These are phyloP conservation scores for Penicillium sp. DNA, from an alignment of 2,329 filamentous ascomycete species.

Conservation along the genomic window DNA sequence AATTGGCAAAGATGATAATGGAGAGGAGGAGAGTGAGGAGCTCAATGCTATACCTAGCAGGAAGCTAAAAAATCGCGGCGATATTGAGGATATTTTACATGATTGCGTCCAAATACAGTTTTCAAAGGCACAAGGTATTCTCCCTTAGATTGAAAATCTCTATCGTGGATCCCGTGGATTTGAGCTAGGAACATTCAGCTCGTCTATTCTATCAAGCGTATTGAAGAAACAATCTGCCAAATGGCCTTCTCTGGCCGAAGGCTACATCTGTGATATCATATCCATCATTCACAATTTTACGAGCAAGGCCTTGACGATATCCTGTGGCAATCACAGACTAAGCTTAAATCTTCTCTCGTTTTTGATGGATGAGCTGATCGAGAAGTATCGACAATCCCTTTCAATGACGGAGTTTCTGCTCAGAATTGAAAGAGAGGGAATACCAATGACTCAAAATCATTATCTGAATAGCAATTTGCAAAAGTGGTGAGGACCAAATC, in stretches of 20 bases:
- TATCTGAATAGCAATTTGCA: conserved; percentile 6
- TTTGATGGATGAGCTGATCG: conserved; percentile 48
- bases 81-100: conserved; percentile 24
- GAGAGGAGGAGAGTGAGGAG: not conserved
- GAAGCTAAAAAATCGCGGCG: not conserved
- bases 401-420: conserved; percentile 56
- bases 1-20: no score
- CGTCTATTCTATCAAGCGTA: conserved; percentile 29
- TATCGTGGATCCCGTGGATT: conserved; percentile 52
- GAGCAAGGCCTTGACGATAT: conserved; percentile 37
- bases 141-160: conserved; percentile 45
- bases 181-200: conserved; percentile 53
- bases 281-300: conserved; percentile 56
- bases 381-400: conserved; percentile 48
- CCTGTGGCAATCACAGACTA: conserved; percentile 49
- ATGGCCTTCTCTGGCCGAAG: conserved; percentile 51
- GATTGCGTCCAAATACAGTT: not conserved
- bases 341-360: conserved; percentile 43
- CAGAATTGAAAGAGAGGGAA: conserved; percentile 45
- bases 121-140: conserved; percentile 32
- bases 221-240: conserved; percentile 58
- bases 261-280: conserved; percentile 55
- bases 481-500: conserved; percentile 28
- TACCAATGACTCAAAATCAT: conserved; percentile 5
- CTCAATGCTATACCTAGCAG: not conserved